Base-by-base conservation (phyloP, 1,284 basidiomycete species). In the Tilletiaria anomala region DNA sequence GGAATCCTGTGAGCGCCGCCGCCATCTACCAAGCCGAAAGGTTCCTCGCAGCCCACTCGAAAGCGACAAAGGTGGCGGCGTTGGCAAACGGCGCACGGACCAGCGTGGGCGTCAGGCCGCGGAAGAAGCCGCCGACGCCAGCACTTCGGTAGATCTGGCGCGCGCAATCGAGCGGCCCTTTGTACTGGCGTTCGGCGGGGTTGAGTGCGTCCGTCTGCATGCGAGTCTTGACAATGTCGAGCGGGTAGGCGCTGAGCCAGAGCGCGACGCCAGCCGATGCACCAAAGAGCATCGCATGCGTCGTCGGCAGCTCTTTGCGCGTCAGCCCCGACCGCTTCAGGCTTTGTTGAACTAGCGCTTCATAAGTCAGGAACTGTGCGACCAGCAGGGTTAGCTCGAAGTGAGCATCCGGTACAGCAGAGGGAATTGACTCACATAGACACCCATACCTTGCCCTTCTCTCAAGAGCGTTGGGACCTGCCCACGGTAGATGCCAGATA, bases 291-390 rank as follows among this genome's bases (percentile, higher is more conserved):
- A 65, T 58, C 14, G 63, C 58, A 33, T 46, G 54, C 3, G 43
- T 37, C 5, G 26, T 33, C 1, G 63, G 56, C 1, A 65, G 42
- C 21, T 65, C 40, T n/a, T 44, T 42, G 5, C 61, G 34, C 1
- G 40, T 38, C 18, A 58, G 33, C 22, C 34, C 17, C 32, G 33
- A 15, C 82, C 10, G 32, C 14, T 32, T 14, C 14, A 64, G 80
- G 65, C 89, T 81, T 43, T 79, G 73, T 68, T 89, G 83, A 41
- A 96, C 79, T 22, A 96, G 74, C 54, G 82, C 83, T 67, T 96
- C 91, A 69, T 97, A 97, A 6, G 79, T 79, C 64, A 84, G 72
- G 72, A 97, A 97, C n/a, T n/a, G n/a, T n/a, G n/a, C n/a, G n/a
- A n/a, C n/a, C n/a, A n/a, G n/a, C n/a, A n/a, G n/a, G n/a, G n/a